Evolutionary conservation across 140 eudicot species (phyloP).

Genomic region (Anethum foeniculum): DNA sequence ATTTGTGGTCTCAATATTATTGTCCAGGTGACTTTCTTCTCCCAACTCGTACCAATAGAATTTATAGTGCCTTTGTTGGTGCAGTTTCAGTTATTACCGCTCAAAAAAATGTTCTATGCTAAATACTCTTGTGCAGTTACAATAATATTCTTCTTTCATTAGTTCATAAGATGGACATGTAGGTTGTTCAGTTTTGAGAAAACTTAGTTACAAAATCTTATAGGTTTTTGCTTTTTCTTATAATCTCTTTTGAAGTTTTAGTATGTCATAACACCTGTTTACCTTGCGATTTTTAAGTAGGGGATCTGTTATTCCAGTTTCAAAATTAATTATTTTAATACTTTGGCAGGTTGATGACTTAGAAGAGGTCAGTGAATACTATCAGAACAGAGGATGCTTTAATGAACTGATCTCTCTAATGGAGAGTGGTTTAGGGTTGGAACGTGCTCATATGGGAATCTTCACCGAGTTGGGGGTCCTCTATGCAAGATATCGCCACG

Average conservation of each 20-base stretch:
- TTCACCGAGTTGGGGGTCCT: slow-evolving; percentile 95
- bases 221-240: background rate
- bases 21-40: slow-evolving; percentile 54
- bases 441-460: slow-evolving; percentile 99
- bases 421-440: slow-evolving; percentile 99
- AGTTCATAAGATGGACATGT: background rate
- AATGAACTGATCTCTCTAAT: slow-evolving; percentile 89
- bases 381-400: slow-evolving; percentile 98
- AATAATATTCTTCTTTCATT: background rate
- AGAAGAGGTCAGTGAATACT: slow-evolving; percentile 92
- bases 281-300: background rate
- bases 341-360: slow-evolving; percentile 79
- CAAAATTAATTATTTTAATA: slow-evolving; percentile 4
- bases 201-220: background rate
- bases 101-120: background rate
- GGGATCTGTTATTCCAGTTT: background rate
- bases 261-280: background rate
- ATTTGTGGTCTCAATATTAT: slow-evolving; percentile 93
- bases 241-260: background rate
- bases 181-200: background rate
- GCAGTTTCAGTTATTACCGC: background rate
- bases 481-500: slow-evolving; percentile 93
- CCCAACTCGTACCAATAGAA: background rate
- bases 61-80: background rate
- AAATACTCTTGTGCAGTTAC: background rate